phyloP scores from a whole-genome alignment of 2,329 filamentous ascomycete genomes.

The Sclerotinia glacialis region DNA sequence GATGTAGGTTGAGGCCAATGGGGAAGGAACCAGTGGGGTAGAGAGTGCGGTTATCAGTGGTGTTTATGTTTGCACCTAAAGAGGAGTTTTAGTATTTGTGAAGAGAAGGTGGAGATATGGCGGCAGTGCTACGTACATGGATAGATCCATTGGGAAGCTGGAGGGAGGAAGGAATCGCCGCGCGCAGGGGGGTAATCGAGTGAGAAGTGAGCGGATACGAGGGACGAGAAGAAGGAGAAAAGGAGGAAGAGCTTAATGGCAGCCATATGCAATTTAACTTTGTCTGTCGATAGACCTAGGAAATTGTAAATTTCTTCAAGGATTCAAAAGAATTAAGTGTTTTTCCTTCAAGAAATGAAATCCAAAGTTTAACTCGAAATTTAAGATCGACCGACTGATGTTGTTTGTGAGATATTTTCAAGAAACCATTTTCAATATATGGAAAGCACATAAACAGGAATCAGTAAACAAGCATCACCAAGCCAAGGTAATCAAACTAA shows the following conservation, averaged over 20 bases:
- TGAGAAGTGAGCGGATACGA: slow-evolving; percentile 23
- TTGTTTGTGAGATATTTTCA: neutral
- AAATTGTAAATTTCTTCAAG: too few relatives aligned
- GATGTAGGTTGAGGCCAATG: slow-evolving; percentile 2
- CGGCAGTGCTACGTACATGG: slow-evolving; percentile 16
- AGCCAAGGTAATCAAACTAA: neutral
- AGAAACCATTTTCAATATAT: too few relatives aligned
- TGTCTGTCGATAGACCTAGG: too few relatives aligned
- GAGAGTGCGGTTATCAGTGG: slow-evolving; percentile 15
- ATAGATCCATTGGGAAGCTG: slow-evolving; percentile 23
- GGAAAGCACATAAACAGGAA: neutral
- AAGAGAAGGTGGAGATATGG: too few relatives aligned
- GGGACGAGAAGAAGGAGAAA: neutral
- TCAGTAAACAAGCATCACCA: too few relatives aligned
- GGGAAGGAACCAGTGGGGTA: slow-evolving; percentile 14
- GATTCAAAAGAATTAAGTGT: neutral
- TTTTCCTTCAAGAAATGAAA: neutral
- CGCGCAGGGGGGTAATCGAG: slow-evolving; percentile 21
- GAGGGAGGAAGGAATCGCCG: slow-evolving; percentile 19
- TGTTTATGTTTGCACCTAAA: slow-evolving; percentile 24
- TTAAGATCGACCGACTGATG: neutral
- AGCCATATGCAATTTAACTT: neutral
- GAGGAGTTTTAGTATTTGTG: neutral
- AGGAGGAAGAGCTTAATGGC: neutral
- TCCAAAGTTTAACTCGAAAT: neutral